These are phyloP conservation scores for Leptodermis oblonga DNA, from an alignment of 257 asterid species.

Conservation along the genomic window DNA sequence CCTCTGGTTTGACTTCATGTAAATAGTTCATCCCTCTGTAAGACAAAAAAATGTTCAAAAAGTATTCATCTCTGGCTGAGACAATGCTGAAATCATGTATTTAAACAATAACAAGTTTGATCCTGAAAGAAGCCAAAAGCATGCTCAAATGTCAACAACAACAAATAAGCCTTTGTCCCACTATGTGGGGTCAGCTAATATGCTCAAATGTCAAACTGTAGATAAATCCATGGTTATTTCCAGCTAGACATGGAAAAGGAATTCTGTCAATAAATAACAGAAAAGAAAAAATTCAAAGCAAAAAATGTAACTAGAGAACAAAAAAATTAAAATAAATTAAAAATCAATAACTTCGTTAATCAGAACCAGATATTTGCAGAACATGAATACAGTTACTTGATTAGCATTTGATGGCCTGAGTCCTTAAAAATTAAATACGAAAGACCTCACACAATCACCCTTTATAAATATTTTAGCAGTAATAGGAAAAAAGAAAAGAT, in stretches of 20 bases:
- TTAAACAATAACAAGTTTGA: background rate
- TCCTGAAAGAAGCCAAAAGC: background rate
- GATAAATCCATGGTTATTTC: background rate
- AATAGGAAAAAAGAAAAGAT: background rate
- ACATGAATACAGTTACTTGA: background rate
- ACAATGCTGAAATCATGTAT: background rate
- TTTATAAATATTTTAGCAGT: background rate
- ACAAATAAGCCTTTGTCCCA: too few species aligned
- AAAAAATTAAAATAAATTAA: background rate
- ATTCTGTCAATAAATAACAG: background rate
- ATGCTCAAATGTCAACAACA: background rate
- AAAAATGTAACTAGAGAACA: background rate
- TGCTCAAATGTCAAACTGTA: too few species aligned
- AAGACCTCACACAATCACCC: background rate
- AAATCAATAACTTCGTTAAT: background rate
- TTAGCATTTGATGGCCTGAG: background rate
- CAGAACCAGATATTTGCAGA: background rate
- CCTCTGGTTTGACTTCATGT: conserved; percentile 75
- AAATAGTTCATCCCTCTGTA: conserved; percentile 96
- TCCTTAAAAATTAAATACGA: background rate
- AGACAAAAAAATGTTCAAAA: conserved; percentile 11
- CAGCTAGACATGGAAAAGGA: background rate
- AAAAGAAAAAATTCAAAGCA: background rate
- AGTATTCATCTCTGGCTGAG: background rate
- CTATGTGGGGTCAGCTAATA: too few species aligned